Evolutionary conservation across 306 rosid species (phyloP).

Genomic region (Pyrus communis): DNA sequence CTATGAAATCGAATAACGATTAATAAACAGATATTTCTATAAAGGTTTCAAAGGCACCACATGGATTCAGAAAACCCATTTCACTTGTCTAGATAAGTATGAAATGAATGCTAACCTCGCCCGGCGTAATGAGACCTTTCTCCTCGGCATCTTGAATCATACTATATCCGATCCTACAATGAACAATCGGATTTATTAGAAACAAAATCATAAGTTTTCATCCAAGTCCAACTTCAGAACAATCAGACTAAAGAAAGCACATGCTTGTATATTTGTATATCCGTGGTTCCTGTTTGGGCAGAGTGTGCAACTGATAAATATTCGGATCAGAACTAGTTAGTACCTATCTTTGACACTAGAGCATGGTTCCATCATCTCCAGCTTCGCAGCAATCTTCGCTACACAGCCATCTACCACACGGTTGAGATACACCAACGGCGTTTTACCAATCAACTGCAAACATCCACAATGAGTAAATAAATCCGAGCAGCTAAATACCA

Average conservation of each 20-base stretch:
- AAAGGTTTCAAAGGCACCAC: background rate
- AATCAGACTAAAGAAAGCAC: background rate
- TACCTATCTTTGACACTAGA: conserved; percentile 95
- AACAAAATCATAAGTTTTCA: background rate
- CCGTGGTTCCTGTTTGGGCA: background rate
- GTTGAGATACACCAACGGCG: conserved; percentile 85
- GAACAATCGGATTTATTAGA: background rate
- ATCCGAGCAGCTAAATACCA: background rate
- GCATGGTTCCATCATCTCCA: conserved; percentile 97
- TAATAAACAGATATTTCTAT: background rate
- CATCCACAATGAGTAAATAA: background rate
- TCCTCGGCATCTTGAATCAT: conserved; percentile 79
- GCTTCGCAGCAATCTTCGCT: conserved; percentile 72
- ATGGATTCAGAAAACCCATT: background rate
- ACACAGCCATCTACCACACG: conserved; percentile 69
- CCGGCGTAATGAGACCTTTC: conserved; percentile 60
- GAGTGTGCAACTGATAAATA: background rate
- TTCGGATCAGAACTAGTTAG: conserved; percentile 1
- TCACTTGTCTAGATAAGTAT: background rate
- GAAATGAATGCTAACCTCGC: conserved; percentile 49
- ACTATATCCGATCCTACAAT: conserved; percentile 68
- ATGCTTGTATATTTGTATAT: background rate
- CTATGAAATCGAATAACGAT: background rate
- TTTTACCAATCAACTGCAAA: conserved; percentile 66
- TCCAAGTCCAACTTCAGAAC: background rate